Conservation (phyloP, 345 rosid genomes). For the Physaria fendleri region DNA sequence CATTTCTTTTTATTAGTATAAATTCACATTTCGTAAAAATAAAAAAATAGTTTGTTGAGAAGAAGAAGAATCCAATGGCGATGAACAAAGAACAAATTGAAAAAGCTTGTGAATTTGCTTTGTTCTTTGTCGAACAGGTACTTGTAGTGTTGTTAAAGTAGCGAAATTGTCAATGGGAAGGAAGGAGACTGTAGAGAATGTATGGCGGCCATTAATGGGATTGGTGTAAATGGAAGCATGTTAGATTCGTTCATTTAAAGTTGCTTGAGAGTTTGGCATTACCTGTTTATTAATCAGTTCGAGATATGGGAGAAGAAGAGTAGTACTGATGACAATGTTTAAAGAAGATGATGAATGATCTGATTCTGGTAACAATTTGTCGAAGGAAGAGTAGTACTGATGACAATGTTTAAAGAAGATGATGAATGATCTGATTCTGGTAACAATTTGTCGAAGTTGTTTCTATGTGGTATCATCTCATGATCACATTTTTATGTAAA, state of each 20-base stretch:
- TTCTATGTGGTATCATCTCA: too few species aligned
- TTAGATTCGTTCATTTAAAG: conserved; percentile 60
- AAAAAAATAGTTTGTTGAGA: conserved; percentile 61
- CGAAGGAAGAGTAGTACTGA: background rate
- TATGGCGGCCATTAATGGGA: conserved; percentile 44
- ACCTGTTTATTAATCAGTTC: conserved; percentile 52
- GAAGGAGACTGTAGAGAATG: conserved; percentile 47
- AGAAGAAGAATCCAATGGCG: conserved; percentile 56
- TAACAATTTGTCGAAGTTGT: background rate
- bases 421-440: background rate
- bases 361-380: background rate
- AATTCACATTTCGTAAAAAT: too few species aligned
- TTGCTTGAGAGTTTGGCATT: conserved; percentile 68
- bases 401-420: background rate
- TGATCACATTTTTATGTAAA: too few species aligned
- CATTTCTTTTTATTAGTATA: too few species aligned
- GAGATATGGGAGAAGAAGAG: conserved; percentile 8
- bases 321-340: background rate
- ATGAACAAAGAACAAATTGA: conserved; percentile 64
- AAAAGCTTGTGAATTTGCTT: conserved; percentile 45
- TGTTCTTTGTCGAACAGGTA: conserved; percentile 53
- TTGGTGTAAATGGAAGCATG: conserved; percentile 54
- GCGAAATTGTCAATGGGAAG: conserved; percentile 53
- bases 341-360: background rate
- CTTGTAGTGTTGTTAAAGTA: conserved; percentile 60